Base-by-base conservation (phyloP, 2,329 filamentous ascomycete genomes). In the Stemphylium lycopersici region DNA sequence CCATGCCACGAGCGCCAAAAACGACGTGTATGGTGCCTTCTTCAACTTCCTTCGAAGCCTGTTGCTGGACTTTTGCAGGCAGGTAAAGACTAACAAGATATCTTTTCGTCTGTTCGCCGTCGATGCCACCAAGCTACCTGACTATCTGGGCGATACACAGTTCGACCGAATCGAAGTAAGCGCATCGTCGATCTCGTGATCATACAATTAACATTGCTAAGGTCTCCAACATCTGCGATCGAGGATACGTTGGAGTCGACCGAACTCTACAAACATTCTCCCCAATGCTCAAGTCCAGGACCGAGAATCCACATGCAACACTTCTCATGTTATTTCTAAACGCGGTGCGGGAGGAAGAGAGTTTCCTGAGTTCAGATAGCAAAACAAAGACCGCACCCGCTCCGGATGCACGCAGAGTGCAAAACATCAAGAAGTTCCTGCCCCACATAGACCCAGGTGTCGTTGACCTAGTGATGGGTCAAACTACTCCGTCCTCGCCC, bases 271-370 rank as follows among this genome's bases (percentile, higher is more conserved):
- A 6, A 0, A 32, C 51, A 8, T 69, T 80, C 32, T 63, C 55
- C 3, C 71, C 68, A 0, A 48, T 79, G 2, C 72, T 81, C 0
- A 67, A 77, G 44, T 16, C 54, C 0, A 67, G 55, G 6, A 1
- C 3, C 1, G 38, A 69, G 6, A 80, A 79, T 51, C 69, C 72
- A 0, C 65, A 77, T 24, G 78, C 78, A 1, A 77, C 76, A 0
- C 63, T 80, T 0, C 52, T 81, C n/a, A 71, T 73, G 8, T 68
- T 79, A 0, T 80, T 78, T 66, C 59, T 77, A 43, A 78, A 78
- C 52, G 76, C 44, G 10, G 39, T 29, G 4, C 22, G 6, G 3
- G 22, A 41, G 6, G 22, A 11, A 6, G 38, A 41, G 16, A 15
- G 6, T 3, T 0, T 2, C n/a, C 3, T 7, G 13, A n/a, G 7